A percentile compares a stretch with the other conserved stretches of the same genome.
Conservation (phyloP, 305 asterid genomes). For the Andrographis paniculata region DNA sequence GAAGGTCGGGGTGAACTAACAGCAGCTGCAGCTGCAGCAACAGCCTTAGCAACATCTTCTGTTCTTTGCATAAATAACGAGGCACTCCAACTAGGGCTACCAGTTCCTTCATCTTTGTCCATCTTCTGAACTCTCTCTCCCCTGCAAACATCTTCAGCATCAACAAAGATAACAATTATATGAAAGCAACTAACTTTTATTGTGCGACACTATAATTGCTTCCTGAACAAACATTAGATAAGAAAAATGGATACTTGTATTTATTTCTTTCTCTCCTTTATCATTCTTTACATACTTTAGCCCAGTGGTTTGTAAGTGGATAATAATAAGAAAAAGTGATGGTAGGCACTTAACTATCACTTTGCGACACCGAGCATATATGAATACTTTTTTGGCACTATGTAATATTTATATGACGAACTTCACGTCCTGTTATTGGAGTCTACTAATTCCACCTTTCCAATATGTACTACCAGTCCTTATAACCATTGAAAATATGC, state of each 20-base stretch:
- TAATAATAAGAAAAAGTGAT: too few relatives aligned
- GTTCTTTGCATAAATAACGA: slow-evolving; percentile 74
- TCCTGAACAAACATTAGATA: not conserved
- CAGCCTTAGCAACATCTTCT: slow-evolving; percentile 97
- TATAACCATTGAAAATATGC: not conserved
- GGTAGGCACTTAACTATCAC: too few relatives aligned
- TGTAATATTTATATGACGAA: too few relatives aligned
- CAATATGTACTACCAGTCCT: slow-evolving; percentile 2
- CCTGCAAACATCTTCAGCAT: slow-evolving; percentile 28
- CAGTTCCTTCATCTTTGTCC: slow-evolving; percentile 76
- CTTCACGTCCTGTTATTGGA: too few relatives aligned
- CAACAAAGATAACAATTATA: slow-evolving; percentile 7
- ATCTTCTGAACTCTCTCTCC: slow-evolving; percentile 30
- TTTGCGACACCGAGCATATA: too few relatives aligned
- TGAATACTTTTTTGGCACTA: too few relatives aligned
- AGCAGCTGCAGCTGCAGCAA: slow-evolving; percentile 89
- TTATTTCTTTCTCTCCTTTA: not conserved
- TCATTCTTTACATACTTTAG: too few relatives aligned
- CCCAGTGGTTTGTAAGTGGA: too few relatives aligned
- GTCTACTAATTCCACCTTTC: not conserved
- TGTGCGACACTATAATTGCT: slow-evolving; percentile 5
- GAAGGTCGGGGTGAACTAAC: slow-evolving; percentile 83
- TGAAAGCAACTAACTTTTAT: slow-evolving; percentile 1
- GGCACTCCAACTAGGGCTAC: slow-evolving; percentile 83
- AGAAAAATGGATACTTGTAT: not conserved